Conservation (phyloP, 306 rosid species). For the Bauhinia variegata region DNA sequence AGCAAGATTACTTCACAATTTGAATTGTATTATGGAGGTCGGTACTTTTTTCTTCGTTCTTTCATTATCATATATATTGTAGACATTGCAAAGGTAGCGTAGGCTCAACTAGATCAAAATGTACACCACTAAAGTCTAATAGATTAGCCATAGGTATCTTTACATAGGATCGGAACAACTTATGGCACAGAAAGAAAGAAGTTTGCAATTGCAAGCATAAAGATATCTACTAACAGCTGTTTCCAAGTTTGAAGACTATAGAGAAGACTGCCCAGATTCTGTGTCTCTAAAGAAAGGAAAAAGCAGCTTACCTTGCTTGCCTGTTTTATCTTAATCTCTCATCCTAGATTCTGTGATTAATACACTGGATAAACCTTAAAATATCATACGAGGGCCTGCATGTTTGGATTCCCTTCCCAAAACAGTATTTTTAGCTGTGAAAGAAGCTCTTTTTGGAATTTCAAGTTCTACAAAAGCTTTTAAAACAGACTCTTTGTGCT, state of each 20-base stretch:
- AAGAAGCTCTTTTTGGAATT: too few species aligned
- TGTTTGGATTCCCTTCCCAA: too few species aligned
- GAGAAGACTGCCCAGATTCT: background rate
- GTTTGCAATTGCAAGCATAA: background rate
- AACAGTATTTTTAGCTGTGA: too few species aligned
- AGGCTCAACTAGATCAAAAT: background rate
- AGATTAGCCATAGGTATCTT: background rate
- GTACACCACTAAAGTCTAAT: background rate
- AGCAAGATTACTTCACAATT: too few species aligned
- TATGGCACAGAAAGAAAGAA: background rate
- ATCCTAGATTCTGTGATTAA: background rate
- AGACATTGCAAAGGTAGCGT: slow-evolving; percentile 5
- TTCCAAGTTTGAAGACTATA: background rate
- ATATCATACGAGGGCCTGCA: background rate
- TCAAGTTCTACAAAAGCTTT: too few species aligned
- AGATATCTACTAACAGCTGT: background rate
- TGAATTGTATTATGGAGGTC: background rate
- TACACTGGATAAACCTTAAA: background rate
- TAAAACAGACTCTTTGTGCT: too few species aligned
- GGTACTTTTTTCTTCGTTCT: background rate
- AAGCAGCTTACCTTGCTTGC: background rate
- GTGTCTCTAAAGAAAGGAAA: background rate
- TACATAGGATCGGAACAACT: background rate
- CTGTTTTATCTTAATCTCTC: background rate
- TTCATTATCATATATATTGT: background rate